Percentiles rank a stretch among this genome's conserved stretches.
Conservation (phyloP, 2,329 filamentous ascomycete species). For the Phaeosphaeria sp. region DNA sequence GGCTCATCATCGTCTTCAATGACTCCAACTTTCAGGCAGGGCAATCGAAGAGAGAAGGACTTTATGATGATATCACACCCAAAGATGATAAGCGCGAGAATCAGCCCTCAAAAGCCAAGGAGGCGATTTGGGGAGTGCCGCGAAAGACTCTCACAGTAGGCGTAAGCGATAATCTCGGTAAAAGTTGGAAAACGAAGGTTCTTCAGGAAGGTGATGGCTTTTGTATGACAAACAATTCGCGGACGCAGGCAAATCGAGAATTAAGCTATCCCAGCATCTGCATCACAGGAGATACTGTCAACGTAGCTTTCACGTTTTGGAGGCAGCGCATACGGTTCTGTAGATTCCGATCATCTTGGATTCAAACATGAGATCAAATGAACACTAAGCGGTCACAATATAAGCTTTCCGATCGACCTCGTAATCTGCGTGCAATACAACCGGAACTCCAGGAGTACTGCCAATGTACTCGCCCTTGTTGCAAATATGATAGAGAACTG, state of each 20-base stretch:
- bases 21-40: conserved; percentile 45
- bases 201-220: conserved; percentile 56
- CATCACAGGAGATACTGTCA: conserved; percentile 34
- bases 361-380: not conserved
- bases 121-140: conserved; percentile 56
- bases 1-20: conserved; percentile 52
- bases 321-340: conserved; percentile 52
- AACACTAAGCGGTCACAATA: too few species aligned
- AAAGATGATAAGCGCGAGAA: conserved; percentile 50
- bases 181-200: conserved; percentile 49
- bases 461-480: too few species aligned
- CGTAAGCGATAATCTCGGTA: conserved; percentile 46
- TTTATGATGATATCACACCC: conserved; percentile 56
- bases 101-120: conserved; percentile 46
- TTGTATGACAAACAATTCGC: conserved; percentile 56
- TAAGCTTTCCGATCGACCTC: too few species aligned
- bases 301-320: conserved; percentile 55
- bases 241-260: conserved; percentile 52
- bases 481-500: too few species aligned
- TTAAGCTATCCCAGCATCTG: conserved; percentile 55
- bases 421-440: too few species aligned
- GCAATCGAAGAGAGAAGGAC: conserved; percentile 46
- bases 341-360: conserved; percentile 38
- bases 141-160: conserved; percentile 45
- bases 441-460: too few species aligned